Conservation (phyloP, 495 filamentous ascomycete genomes). For the Tuber umbilicatum region DNA sequence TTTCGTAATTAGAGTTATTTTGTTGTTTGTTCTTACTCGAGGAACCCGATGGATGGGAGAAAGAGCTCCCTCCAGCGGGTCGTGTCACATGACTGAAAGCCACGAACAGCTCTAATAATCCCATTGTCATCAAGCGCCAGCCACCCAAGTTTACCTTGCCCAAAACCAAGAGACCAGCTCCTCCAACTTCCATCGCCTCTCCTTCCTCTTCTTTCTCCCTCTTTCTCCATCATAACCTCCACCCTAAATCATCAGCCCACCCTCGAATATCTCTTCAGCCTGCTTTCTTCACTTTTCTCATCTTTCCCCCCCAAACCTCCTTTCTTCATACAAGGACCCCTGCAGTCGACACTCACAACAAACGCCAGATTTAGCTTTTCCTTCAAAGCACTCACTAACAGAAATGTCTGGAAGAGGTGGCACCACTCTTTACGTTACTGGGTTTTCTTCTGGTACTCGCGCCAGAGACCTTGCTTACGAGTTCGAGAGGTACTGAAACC, state of each 20-base stretch:
- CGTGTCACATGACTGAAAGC: background rate
- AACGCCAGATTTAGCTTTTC: background rate
- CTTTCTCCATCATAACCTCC: slow-evolving; percentile 30
- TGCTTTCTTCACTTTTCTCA: slow-evolving; percentile 17
- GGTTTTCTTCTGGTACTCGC: slow-evolving; percentile 98
- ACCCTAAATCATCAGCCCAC: slow-evolving; percentile 26
- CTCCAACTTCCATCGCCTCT: slow-evolving; percentile 24
- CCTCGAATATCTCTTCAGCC: slow-evolving; percentile 4
- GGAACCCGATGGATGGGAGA: background rate
- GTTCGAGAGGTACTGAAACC: slow-evolving; percentile 85
- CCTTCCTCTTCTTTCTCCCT: slow-evolving; percentile 28
- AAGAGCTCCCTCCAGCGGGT: background rate
- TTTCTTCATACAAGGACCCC: slow-evolving; percentile 12
- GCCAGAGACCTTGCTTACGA: slow-evolving; percentile 99
- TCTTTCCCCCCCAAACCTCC: slow-evolving; percentile 29
- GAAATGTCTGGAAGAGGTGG: slow-evolving; percentile 83
- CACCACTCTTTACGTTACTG: slow-evolving; percentile 88
- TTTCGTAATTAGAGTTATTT: background rate
- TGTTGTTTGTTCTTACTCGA: background rate
- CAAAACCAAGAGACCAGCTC: slow-evolving; percentile 23
- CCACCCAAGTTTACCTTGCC: slow-evolving; percentile 30
- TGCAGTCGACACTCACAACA: slow-evolving; percentile 13
- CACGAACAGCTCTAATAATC: background rate
- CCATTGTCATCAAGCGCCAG: slow-evolving; percentile 15
- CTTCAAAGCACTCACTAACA: slow-evolving; percentile 26